Base-by-base conservation (phyloP, 306 rosid genomes). In the Medicago arabica region DNA sequence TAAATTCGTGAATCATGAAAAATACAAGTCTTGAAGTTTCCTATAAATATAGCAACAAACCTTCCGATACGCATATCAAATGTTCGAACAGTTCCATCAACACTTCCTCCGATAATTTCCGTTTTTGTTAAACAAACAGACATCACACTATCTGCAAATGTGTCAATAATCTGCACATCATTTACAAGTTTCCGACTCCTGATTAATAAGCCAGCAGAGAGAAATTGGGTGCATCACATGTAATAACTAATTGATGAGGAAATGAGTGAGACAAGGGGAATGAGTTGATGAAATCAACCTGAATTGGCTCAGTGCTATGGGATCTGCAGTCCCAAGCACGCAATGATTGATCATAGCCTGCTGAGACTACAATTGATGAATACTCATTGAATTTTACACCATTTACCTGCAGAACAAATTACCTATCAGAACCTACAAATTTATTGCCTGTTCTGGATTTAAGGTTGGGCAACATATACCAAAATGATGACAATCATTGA, bases 281-380 rank as follows among this genome's bases (percentile, higher is more conserved):
- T 7, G 21, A 66, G 61, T n/a, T 11, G 18, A 64, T 10, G 81
- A 71, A 47, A 55, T 61, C 60, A 58, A 92, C 98, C 95, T 90
- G 97, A 81, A 92, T 82, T 38, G 96, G 91, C 75, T 90, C 93
- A 5, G 88, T 90, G 84, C 92, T 96, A 73, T 96, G 96, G 72
- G 99, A 96, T 85, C 92, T 85, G 80, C 96, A 90, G 83, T 92
- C 97, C 99, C 97, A 92, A 83, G 92, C 96, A 50, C 93, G 93
- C 88, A 96, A 73, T 0, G 97, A 96, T 82, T 90, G 97, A 83
- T 96, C 93, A 85, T 89, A 96, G 38, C 99, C 92, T 1, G 97
- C 93, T 17, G 97, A 96, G 78, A 96, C 99, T 31, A 92, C 88
- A 11, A 95, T 87, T 55, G 97, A 92, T 0, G 89, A 80, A 69